Evolutionary conservation across 495 filamentous ascomycete genomes (phyloP).

Genomic region (Massariosphaeria phaeospora): DNA sequence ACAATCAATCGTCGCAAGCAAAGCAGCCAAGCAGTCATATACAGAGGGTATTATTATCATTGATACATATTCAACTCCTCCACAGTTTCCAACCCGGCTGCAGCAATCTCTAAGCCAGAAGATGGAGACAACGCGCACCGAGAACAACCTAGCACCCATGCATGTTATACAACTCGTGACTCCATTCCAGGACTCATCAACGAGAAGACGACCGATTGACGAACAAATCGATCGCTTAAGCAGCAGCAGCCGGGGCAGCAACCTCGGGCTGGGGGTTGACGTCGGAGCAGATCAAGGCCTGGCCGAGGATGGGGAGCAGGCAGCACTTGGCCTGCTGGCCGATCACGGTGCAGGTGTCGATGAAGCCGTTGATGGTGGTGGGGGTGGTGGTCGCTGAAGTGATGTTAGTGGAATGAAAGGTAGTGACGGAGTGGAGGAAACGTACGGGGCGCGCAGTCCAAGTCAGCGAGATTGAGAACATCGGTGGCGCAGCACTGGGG

Average conservation of each 20-base stretch:
- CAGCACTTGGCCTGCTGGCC: constrained; percentile 45
- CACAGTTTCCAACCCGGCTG: too few species aligned
- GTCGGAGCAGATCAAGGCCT: constrained; percentile 30
- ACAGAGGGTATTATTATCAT: too few species aligned
- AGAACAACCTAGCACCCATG: too few species aligned
- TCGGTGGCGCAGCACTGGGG: constrained; percentile 47
- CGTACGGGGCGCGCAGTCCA: constrained; percentile 47
- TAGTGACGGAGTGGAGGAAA: neutral
- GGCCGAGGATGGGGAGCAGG: constrained; percentile 34
- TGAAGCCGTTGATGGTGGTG: constrained; percentile 30
- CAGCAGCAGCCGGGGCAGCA: neutral
- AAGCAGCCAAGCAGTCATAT: too few species aligned
- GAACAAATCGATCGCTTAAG: too few species aligned
- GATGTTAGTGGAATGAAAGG: neutral
- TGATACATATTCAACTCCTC: too few species aligned
- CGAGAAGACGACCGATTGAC: too few species aligned
- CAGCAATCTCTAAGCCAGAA: too few species aligned
- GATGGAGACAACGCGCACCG: too few species aligned
- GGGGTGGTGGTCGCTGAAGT: constrained; percentile 21
- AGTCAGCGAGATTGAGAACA: constrained; percentile 46
- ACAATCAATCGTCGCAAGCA: too few species aligned
- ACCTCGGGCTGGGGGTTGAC: constrained; percentile 22
- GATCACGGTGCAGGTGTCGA: constrained; percentile 34
- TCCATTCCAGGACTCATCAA: too few species aligned
- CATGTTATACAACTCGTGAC: too few species aligned